Conservation (phyloP, 192 early-diverging fungal species). For the Pilaira anomala region DNA sequence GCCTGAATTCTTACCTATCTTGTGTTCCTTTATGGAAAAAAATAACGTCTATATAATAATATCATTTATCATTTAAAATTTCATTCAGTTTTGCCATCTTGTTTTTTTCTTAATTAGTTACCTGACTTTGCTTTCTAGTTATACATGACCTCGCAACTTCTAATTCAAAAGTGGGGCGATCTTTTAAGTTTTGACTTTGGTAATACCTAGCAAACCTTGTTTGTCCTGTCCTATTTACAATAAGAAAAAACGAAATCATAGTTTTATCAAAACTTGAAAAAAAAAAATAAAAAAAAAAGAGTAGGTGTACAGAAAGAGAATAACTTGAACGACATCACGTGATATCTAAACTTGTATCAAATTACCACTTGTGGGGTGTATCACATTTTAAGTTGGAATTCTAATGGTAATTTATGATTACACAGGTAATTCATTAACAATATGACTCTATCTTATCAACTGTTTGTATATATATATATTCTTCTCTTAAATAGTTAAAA, state of each 20-base stretch:
- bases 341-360: too few relatives aligned
- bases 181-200: slow-evolving; percentile 9
- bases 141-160: slow-evolving; percentile 24
- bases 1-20: not conserved
- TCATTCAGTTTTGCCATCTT: slow-evolving; percentile 17
- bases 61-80: too few relatives aligned
- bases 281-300: too few relatives aligned
- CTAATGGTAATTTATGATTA: too few relatives aligned
- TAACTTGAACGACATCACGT: too few relatives aligned
- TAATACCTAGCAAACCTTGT: slow-evolving; percentile 40
- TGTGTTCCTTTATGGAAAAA: not conserved
- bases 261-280: not conserved
- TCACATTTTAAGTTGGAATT: too few relatives aligned
- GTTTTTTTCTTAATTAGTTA: slow-evolving; percentile 18
- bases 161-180: slow-evolving; percentile 29
- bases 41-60: not conserved
- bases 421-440: too few relatives aligned
- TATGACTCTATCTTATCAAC: too few relatives aligned
- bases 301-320: too few relatives aligned
- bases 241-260: slow-evolving; percentile 37
- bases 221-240: slow-evolving; percentile 36
- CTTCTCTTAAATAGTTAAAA: too few relatives aligned
- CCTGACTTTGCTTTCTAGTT: slow-evolving; percentile 20
- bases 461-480: too few relatives aligned
- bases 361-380: too few relatives aligned